These are phyloP conservation scores for Globisporangium spiculum DNA, from an alignment of 352 stramenopile species.

Conservation along the genomic window DNA sequence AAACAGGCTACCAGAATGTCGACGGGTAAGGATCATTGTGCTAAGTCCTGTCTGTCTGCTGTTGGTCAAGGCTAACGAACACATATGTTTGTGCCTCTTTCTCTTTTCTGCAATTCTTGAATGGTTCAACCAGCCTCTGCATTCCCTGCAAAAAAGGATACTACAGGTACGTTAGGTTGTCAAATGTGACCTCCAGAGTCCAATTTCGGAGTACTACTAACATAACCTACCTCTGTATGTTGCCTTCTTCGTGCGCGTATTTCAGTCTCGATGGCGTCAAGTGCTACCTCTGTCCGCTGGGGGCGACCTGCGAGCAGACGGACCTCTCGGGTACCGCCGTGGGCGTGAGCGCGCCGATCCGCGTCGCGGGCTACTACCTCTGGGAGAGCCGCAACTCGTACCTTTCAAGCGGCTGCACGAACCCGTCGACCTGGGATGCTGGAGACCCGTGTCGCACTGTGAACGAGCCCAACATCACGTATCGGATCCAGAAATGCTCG, in stretches of 20 bases:
- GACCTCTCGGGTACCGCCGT: slow-evolving; percentile 28
- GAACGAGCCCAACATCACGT: slow-evolving; percentile 24
- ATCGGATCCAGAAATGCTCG: slow-evolving; percentile 47
- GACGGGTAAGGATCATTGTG: slow-evolving; percentile 35
- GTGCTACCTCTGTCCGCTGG: slow-evolving; percentile 60
- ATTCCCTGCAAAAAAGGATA: slow-evolving; percentile 54
- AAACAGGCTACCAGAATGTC: slow-evolving; percentile 55
- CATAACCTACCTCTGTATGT: background rate
- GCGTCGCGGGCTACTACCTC: slow-evolving; percentile 46
- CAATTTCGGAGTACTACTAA: background rate
- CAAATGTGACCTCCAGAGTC: background rate
- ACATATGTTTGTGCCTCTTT: background rate
- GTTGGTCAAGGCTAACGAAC: background rate
- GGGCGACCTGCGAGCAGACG: slow-evolving; percentile 41
- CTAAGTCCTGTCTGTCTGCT: background rate
- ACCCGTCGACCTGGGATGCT: slow-evolving; percentile 35
- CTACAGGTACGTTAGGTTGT: slow-evolving; percentile 46
- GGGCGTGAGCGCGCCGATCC: slow-evolving; percentile 42
- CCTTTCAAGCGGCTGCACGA: slow-evolving; percentile 30
- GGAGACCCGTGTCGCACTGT: slow-evolving; percentile 52
- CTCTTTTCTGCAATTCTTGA: background rate
- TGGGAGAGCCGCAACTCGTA: slow-evolving; percentile 39
- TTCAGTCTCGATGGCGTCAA: slow-evolving; percentile 57
- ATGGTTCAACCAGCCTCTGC: slow-evolving; percentile 29
- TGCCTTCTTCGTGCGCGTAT: background rate